Evolutionary conservation across 176 grass and related monocot genomes (phyloP), one percentile per base, ranked within the genome.

Genomic region (Aegilops umbellulata): DNA sequence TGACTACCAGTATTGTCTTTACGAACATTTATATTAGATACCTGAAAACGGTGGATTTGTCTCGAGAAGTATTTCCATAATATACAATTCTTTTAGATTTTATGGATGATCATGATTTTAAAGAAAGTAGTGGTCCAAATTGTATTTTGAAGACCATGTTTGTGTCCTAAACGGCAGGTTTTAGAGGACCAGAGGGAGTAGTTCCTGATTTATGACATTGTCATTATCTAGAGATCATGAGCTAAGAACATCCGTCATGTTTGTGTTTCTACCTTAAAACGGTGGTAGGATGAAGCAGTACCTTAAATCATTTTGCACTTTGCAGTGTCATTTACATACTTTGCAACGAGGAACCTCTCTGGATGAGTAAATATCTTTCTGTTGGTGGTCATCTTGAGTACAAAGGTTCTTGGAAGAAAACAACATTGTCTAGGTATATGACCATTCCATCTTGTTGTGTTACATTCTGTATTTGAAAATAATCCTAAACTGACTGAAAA

Each of bases 271-370:
- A 53, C 49, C 15, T 53, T 53, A 53, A 53, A 53, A 53, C 20
- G 24, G 55, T 42, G 32, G 15, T 44, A 71, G 10, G 24, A 64
- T 78, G 15, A 46, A 84, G 16, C 67, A 23, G 20, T 32, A 65
- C 34, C 10, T 47, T 66, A 60, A 74, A 79, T 83, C 51, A 60
- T 13, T 84, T 85, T 63, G 3, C 84, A 67, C n/a, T 84, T 83
- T 74, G 3, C 90, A 98, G 97, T 88, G 92, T 98, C 80, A 91
- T 94, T 94, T 96, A 91, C 87, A 92, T 98, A 86, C 82, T 98
- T 64, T 98, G 92, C 87, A 96, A 98, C 20, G 97, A 98, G 80
- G 97, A 95, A 81, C 97, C 97, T 62, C 90, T 98, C n/a, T 98
- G 97, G 97, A 96, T 98, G 94, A 96, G 69, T 77, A 95, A 98